These are phyloP conservation scores for Backusella parvicylindrica DNA, from an alignment of 192 early-diverging fungal species.

Conservation along the genomic window DNA sequence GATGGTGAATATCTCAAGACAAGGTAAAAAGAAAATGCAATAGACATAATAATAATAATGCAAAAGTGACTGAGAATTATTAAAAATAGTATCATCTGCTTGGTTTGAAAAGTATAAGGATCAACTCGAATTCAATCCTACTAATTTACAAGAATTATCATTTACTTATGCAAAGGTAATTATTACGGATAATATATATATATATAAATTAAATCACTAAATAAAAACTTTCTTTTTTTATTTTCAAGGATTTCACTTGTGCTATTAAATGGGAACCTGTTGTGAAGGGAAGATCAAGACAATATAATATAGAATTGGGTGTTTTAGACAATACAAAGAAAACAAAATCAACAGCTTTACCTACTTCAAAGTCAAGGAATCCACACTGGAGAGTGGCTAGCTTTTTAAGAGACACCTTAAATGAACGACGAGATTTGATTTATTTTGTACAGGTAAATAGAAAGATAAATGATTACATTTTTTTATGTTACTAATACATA, in stretches of 20 bases:
- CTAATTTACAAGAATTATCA: conserved; percentile 26
- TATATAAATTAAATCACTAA: neutral
- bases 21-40: conserved; percentile 14
- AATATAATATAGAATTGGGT: conserved; percentile 20
- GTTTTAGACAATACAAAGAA: conserved; percentile 7
- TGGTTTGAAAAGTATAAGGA: conserved; percentile 34
- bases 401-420: conserved; percentile 27
- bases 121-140: conserved; percentile 29
- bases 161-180: conserved; percentile 33
- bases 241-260: conserved; percentile 18
- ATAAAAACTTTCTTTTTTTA: neutral
- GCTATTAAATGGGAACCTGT: conserved; percentile 29
- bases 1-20: conserved; percentile 36
- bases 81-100: conserved; percentile 19
- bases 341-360: neutral
- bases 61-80: neutral
- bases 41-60: neutral
- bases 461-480: neutral
- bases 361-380: conserved; percentile 15
- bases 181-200: neutral
- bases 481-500: neutral
- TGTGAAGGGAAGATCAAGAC: conserved; percentile 15
- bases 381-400: conserved; percentile 29
- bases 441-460: conserved; percentile 31
- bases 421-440: conserved; percentile 31